Conservation (phyloP, 495 filamentous ascomycete species). For the Trichocladium antarcticum region DNA sequence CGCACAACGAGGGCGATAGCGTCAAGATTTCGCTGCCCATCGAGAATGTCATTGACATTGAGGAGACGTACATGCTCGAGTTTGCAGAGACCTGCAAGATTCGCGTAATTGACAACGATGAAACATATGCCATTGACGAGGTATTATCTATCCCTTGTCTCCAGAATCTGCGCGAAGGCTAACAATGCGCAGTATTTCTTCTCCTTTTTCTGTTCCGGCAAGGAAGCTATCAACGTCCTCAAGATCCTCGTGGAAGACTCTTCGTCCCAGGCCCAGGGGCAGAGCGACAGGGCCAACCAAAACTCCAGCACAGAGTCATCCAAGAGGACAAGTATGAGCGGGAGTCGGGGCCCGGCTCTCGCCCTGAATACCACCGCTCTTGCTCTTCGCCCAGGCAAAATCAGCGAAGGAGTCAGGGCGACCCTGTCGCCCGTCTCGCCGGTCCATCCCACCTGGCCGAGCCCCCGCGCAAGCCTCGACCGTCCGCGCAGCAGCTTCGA, state of each 20-base stretch:
- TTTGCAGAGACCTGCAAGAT: slow-evolving; percentile 93
- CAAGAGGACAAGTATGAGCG: slow-evolving; percentile 14
- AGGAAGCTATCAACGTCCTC: slow-evolving; percentile 73
- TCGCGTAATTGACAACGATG: slow-evolving; percentile 79
- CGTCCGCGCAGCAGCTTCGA: slow-evolving; percentile 32
- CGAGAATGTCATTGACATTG: slow-evolving; percentile 80
- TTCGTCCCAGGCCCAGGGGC: slow-evolving; percentile 35
- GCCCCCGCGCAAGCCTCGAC: slow-evolving; percentile 37
- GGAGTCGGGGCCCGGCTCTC: slow-evolving; percentile 5
- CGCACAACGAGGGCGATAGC: slow-evolving; percentile 92
- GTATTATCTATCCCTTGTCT: slow-evolving; percentile 34
- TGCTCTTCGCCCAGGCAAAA: slow-evolving; percentile 32
- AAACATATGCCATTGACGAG: slow-evolving; percentile 92
- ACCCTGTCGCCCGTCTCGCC: slow-evolving; percentile 49
- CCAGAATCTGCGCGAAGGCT: slow-evolving; percentile 19
- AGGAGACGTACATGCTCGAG: slow-evolving; percentile 83
- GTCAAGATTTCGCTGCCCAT: slow-evolving; percentile 92
- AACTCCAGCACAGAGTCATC: slow-evolving; percentile 10
- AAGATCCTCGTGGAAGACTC: slow-evolving; percentile 61
- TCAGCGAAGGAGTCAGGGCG: slow-evolving; percentile 53
- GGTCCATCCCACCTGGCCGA: slow-evolving; percentile 25
- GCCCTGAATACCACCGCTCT: slow-evolving; percentile 1
- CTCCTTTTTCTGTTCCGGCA: slow-evolving; percentile 80
- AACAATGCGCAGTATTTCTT: slow-evolving; percentile 79
- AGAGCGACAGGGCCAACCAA: slow-evolving; percentile 9